Conservation (phyloP, 495 filamentous ascomycete genomes). For the Penicillium subrubescens region DNA sequence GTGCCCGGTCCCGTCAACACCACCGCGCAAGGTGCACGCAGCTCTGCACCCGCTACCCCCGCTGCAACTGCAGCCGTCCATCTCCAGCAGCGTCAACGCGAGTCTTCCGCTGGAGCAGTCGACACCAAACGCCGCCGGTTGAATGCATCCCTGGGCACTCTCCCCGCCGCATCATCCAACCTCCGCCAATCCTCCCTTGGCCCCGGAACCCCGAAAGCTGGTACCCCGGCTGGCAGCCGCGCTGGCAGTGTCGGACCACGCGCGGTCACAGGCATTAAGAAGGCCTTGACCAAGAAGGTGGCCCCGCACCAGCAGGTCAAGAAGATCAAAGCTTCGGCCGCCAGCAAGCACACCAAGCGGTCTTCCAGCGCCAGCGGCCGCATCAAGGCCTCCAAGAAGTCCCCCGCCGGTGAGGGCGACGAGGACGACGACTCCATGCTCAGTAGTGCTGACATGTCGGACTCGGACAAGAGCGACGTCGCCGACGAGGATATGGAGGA, state of each 20-base stretch:
- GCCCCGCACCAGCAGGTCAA: conserved; percentile 66
- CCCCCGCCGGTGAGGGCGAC: conserved; percentile 62
- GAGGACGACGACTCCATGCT: conserved; percentile 65
- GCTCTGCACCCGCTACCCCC: conserved; percentile 68
- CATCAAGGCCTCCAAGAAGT: conserved; percentile 57
- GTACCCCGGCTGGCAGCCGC: conserved; percentile 61
- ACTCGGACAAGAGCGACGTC: conserved; percentile 47
- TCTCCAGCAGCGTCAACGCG: conserved; percentile 65
- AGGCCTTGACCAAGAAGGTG: conserved; percentile 63
- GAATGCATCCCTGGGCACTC: conserved; percentile 61
- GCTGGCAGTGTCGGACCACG: conserved; percentile 76
- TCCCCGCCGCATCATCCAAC: conserved; percentile 70
- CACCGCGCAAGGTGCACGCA: conserved; percentile 36
- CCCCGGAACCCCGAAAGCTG: conserved; percentile 82
- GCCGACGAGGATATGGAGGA: conserved; percentile 61
- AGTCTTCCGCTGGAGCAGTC: conserved; percentile 73
- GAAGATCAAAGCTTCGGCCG: conserved; percentile 49
- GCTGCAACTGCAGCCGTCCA: conserved; percentile 59
- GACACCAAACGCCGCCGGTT: conserved; percentile 74
- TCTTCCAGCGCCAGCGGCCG: conserved; percentile 45
- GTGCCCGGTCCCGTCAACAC: conserved; percentile 22
- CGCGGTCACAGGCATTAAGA: conserved; percentile 42
- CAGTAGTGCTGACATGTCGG: conserved; percentile 52
- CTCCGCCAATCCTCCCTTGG: conserved; percentile 82
- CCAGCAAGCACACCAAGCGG: conserved; percentile 58